Conservation (phyloP, 2,329 filamentous ascomycete genomes). For the Pseudocercospora vitis region DNA sequence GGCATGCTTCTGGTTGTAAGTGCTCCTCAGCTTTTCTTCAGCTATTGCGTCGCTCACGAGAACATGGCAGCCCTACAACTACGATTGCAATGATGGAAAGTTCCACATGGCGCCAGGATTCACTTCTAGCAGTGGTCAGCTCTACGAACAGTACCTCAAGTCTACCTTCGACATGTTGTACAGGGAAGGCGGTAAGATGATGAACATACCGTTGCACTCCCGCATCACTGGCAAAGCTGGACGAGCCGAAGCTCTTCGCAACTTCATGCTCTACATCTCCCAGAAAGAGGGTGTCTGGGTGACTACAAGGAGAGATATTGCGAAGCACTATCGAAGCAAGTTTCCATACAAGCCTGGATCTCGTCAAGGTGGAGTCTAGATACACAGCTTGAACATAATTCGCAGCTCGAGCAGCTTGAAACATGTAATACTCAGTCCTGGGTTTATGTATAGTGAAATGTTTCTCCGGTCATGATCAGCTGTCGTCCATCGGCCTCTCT, state of each 20-base stretch:
- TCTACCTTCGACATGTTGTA: constrained; percentile 46
- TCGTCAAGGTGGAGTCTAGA: constrained; percentile 11
- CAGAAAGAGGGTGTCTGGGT: constrained; percentile 48
- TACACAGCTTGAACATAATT: no score
- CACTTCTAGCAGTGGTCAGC: constrained; percentile 40
- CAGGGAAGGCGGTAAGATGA: constrained; percentile 46
- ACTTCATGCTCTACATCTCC: constrained; percentile 43
- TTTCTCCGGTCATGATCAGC: no score
- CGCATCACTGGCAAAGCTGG: constrained; percentile 46
- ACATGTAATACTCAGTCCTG: no score
- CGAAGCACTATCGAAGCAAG: constrained; percentile 41
- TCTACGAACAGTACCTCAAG: constrained; percentile 42
- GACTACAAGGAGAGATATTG: constrained; percentile 46
- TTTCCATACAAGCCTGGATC: constrained; percentile 41
- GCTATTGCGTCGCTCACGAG: neutral
- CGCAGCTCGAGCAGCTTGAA: no score
- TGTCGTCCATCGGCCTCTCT: no score
- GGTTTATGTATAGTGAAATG: no score
- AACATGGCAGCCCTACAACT: constrained; percentile 24
- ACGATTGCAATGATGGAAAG: constrained; percentile 47
- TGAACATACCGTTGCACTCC: constrained; percentile 46
- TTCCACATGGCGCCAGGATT: constrained; percentile 49
- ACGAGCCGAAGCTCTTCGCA: constrained; percentile 42
- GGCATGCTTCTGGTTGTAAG: constrained; percentile 41
- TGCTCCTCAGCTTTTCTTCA: neutral